phyloP scores from a whole-genome alignment of 208 protist species.

The Acanthamoeba lenticulata region DNA sequence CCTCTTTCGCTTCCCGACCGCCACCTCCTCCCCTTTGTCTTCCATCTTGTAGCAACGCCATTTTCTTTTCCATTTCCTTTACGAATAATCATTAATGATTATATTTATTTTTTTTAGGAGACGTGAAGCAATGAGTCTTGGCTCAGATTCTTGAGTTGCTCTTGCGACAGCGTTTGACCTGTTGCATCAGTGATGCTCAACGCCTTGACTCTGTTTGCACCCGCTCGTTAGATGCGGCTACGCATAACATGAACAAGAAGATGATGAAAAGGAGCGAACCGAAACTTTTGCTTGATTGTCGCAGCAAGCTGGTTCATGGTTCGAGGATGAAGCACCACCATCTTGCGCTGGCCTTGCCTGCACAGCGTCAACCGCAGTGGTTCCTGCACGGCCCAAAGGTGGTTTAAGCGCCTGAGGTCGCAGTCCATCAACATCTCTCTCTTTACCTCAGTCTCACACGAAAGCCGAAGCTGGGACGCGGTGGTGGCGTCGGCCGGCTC shows the following conservation, averaged over 20 bases:
- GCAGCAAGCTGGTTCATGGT: slow-evolving; percentile 38
- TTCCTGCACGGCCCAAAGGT: neutral
- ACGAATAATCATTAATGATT: too few species aligned
- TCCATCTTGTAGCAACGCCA: too few species aligned
- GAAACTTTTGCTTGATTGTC: slow-evolving; percentile 35
- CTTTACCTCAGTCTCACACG: neutral
- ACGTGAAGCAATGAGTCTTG: neutral
- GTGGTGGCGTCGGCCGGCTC: neutral
- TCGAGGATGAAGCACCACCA: neutral
- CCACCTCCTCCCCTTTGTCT: too few species aligned
- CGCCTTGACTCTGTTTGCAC: neutral
- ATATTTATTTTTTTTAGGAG: too few species aligned
- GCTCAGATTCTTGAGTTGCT: neutral
- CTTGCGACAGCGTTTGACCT: neutral
- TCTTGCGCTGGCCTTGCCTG: slow-evolving; percentile 8
- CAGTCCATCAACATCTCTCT: neutral
- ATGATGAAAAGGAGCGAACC: neutral
- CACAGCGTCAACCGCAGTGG: slow-evolving; percentile 31
- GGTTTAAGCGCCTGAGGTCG: neutral
- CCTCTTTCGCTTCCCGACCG: neutral
- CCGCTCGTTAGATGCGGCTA: neutral
- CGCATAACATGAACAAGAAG: neutral
- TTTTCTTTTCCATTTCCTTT: too few species aligned
- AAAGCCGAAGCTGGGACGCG: neutral
- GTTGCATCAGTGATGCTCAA: neutral